phyloP scores from a whole-genome alignment of 2,329 filamentous ascomycete genomes.

The Nigrospora oryzae region DNA sequence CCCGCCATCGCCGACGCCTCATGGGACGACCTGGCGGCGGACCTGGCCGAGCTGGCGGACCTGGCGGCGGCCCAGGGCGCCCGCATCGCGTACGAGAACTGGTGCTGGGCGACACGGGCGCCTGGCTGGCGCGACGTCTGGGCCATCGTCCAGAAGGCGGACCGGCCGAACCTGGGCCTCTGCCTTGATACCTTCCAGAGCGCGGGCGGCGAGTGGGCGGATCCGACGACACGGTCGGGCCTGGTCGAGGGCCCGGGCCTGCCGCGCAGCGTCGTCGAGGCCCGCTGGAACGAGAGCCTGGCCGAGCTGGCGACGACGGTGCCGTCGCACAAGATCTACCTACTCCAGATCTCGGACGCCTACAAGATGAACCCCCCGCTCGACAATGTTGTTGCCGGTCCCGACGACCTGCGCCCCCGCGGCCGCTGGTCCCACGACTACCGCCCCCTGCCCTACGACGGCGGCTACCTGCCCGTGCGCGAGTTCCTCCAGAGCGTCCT shows the following conservation, averaged over 20 bases:
- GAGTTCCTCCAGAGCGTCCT: slow-evolving; percentile 59
- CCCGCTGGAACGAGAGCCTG: slow-evolving; percentile 44
- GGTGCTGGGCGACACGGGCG: slow-evolving; percentile 70
- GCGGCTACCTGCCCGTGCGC: slow-evolving; percentile 61
- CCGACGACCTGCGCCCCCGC: slow-evolving; percentile 48
- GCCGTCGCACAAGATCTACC: slow-evolving; percentile 62
- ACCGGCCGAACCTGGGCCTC: slow-evolving; percentile 60
- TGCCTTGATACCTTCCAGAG: slow-evolving; percentile 76
- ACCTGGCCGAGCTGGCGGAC: slow-evolving; percentile 57
- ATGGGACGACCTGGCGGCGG: slow-evolving; percentile 42
- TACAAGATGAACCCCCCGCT: slow-evolving; percentile 55
- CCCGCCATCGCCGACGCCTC: slow-evolving; percentile 40
- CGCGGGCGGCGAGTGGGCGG: slow-evolving; percentile 63
- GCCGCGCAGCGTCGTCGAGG: slow-evolving; percentile 26
- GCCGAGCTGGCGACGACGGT: slow-evolving; percentile 46
- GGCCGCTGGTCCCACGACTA: slow-evolving; percentile 65
- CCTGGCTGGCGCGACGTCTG: slow-evolving; percentile 62
- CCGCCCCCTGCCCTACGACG: slow-evolving; percentile 59
- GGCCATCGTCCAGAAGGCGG: slow-evolving; percentile 54
- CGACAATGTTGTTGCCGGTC: slow-evolving; percentile 34
- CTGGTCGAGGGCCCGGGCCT: slow-evolving; percentile 33
- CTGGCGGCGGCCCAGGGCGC: slow-evolving; percentile 47
- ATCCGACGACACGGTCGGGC: slow-evolving; percentile 58
- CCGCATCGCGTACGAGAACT: slow-evolving; percentile 69
- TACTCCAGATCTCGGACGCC: slow-evolving; percentile 68